Percentiles rank a stretch among this genome's conserved stretches.
These are phyloP conservation scores for Uronychia binucleata DNA, from an alignment of 73 alveolate genomes.

Conservation along the genomic window DNA sequence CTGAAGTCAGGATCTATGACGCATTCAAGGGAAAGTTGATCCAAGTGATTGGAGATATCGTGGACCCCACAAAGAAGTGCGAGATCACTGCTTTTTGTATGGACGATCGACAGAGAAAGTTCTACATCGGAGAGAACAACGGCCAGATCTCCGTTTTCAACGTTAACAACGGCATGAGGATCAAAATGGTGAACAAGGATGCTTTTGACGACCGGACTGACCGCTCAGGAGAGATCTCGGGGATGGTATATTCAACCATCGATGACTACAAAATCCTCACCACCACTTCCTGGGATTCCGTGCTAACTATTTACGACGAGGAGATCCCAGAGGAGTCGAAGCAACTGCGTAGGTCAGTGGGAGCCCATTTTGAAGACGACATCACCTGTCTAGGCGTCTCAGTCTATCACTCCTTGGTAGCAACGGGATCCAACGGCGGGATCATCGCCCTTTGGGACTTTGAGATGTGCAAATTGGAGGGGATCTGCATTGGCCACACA, in stretches of 20 bases:
- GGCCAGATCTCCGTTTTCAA: slow-evolving; percentile 57
- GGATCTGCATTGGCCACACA: slow-evolving; percentile 34
- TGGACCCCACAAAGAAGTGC: slow-evolving; percentile 68
- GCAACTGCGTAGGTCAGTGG: slow-evolving; percentile 77
- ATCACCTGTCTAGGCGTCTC: slow-evolving; percentile 67
- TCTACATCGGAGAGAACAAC: slow-evolving; percentile 72
- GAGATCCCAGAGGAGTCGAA: slow-evolving; percentile 87
- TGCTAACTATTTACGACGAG: slow-evolving; percentile 88
- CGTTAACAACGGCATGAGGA: slow-evolving; percentile 50
- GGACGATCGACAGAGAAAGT: slow-evolving; percentile 77
- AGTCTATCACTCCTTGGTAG: slow-evolving; percentile 55
- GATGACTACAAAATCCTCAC: slow-evolving; percentile 70
- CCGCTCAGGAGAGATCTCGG: not conserved
- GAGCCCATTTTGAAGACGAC: slow-evolving; percentile 85
- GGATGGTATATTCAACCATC: not conserved
- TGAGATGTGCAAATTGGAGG: slow-evolving; percentile 73
- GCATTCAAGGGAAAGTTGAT: slow-evolving; percentile 75
- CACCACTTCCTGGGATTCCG: slow-evolving; percentile 87
- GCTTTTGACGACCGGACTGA: not conserved
- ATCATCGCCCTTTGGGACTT: slow-evolving; percentile 77
- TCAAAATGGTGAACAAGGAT: slow-evolving; percentile 45
- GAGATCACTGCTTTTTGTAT: slow-evolving; percentile 76
- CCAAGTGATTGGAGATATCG: slow-evolving; percentile 67
- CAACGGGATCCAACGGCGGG: slow-evolving; percentile 79
- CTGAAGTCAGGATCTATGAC: slow-evolving; percentile 81